Evolutionary conservation across 768 basidiomycete genomes (phyloP).

Genomic region (Lactarius psammicola): DNA sequence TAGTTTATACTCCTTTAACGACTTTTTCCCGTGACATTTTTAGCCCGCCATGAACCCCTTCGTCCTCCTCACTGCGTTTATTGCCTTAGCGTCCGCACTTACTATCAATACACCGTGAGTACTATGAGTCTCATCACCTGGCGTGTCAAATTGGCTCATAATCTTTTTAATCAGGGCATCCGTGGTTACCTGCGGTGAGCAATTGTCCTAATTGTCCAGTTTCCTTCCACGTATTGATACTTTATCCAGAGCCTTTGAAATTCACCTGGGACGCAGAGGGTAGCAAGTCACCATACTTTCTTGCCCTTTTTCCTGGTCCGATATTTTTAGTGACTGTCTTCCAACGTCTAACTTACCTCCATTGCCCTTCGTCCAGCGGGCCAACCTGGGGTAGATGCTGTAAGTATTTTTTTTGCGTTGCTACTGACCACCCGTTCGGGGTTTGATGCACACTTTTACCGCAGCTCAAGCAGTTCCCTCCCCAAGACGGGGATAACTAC

Average conservation of each 20-base stretch:
- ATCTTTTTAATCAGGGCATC: constrained; percentile 34
- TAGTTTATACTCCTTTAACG: constrained; percentile 15
- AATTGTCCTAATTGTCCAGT: background rate
- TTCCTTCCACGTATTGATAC: constrained; percentile 9
- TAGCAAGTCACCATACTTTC: constrained; percentile 55
- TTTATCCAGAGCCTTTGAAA: constrained; percentile 53
- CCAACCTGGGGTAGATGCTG: constrained; percentile 51
- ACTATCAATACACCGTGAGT: constrained; percentile 73
- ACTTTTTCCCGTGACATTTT: constrained; percentile 12
- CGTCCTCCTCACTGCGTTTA: constrained; percentile 34
- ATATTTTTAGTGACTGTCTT: background rate
- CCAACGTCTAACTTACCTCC: background rate
- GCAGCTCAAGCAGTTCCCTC: constrained; percentile 56
- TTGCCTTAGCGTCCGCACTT: constrained; percentile 38
- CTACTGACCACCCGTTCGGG: background rate
- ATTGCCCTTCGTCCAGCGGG: constrained; percentile 42
- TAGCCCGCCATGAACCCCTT: constrained; percentile 40
- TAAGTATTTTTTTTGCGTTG: constrained; percentile 35
- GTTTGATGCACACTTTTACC: constrained; percentile 2
- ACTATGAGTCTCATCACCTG: background rate
- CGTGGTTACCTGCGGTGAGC: constrained; percentile 53
- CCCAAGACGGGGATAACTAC: constrained; percentile 41
- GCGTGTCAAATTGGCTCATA: background rate
- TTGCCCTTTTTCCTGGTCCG: constrained; percentile 62
- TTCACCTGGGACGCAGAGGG: constrained; percentile 47